A percentile compares a stretch with the other conserved stretches of the same genome.
Conservation (phyloP, 2,329 filamentous ascomycete genomes). For the Sclerotinia trifoliorum region DNA sequence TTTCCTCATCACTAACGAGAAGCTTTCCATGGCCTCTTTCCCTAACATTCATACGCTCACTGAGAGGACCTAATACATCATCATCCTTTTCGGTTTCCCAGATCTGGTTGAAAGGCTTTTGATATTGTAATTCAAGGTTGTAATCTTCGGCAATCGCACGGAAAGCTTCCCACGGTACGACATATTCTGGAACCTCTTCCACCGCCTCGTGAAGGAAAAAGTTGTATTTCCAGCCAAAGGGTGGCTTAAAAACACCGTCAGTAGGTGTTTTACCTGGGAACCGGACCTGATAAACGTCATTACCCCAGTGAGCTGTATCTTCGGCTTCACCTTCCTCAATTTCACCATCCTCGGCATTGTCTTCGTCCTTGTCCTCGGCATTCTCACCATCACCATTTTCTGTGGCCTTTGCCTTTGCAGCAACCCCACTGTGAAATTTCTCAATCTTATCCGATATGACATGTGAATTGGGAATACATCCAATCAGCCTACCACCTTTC, state of each 20-base stretch:
- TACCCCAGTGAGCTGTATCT: conserved; percentile 79
- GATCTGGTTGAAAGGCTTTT: conserved; percentile 85
- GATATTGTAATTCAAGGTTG: conserved; percentile 92
- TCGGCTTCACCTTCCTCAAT: conserved; percentile 62
- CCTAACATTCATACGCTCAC: conserved; percentile 93
- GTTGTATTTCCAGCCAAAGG: conserved; percentile 97
- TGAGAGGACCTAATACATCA: conserved; percentile 73
- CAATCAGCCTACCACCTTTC: conserved; percentile 92
- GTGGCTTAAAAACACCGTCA: conserved; percentile 88
- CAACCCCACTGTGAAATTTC: conserved; percentile 63
- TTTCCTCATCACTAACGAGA: conserved; percentile 78
- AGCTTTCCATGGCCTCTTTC: conserved; percentile 64
- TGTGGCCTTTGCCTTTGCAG: conserved; percentile 41
- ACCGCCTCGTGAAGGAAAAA: conserved; percentile 96
- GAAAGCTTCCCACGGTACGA: conserved; percentile 97
- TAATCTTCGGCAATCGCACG: conserved; percentile 93
- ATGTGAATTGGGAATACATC: conserved; percentile 96
- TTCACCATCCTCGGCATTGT: conserved; percentile 43
- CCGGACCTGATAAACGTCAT: conserved; percentile 85
- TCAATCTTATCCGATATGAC: conserved; percentile 78
- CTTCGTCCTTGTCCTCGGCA: conserved; percentile 42
- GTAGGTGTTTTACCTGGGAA: conserved; percentile 80
- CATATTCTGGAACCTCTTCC: conserved; percentile 93
- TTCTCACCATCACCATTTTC: conserved; percentile 40
- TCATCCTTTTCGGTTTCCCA: conserved; percentile 92